Base-by-base conservation (phyloP, 108 stramenopile species). In the Fistulifera pelliculosa region DNA sequence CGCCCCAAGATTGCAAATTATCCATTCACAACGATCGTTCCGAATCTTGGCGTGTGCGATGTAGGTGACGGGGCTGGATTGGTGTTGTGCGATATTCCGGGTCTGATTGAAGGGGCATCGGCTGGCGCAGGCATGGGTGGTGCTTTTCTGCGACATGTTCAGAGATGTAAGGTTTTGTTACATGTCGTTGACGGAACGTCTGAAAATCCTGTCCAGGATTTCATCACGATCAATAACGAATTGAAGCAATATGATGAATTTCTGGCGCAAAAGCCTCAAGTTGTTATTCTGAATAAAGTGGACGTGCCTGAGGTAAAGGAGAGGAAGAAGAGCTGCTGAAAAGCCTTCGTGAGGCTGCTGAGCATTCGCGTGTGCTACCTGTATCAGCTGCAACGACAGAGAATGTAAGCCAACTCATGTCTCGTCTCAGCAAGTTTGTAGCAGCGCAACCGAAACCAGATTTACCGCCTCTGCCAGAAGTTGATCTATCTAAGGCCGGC, bases 1-100 rank as follows among this genome's bases (percentile, higher is more conserved):
- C 62, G 72, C 58, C 97, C 97, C 14, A 98, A 98, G 63, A 95
- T 96, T 68, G 97, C 97, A 21, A 85, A 95, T 64, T 98, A 98
- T 74, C 93, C 97, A 16, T 98, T 98, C 60, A 98, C 97, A 10
- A 98, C 97, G 0, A 85, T 96, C 52, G 90, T 93, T 13, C 97
- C 97, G 1, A 98, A 98, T 64, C 66, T 98, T 24, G 97, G 97
- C 14, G 94, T 93, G 10, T 91, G 85, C 52, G 90, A 93, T 71
- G 83, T 79, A 3, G 85, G 78, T 22, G 82, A 82, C 27, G 79
- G 85, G 27, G 72, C 76, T 27, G 91, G 91, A n/a, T 56, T 95
- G 60, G 79, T 94, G 27, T 55, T 96, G 40, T 90, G 86, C 52
- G 95, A 96, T 68, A 93, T 96, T 74, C 95, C 95, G 19, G 95